A percentile compares a stretch with the other conserved stretches of the same genome.
Evolutionary conservation across 1,139 yeast genomes (phyloP).

Genomic region (Lodderomyces metapsilosis): DNA sequence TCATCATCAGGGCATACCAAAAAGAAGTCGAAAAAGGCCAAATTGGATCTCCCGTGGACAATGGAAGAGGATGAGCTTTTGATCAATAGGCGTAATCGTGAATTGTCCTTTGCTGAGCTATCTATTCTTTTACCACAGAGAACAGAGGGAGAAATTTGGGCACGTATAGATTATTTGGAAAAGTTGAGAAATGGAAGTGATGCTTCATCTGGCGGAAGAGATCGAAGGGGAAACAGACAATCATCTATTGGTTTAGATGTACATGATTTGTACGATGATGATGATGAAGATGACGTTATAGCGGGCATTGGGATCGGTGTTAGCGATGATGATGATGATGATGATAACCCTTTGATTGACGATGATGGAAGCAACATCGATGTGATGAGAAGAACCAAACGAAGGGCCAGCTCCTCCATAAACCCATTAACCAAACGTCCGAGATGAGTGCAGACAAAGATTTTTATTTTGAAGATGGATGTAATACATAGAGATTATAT

Average conservation of each 20-base stretch:
- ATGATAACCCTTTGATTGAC: slow-evolving; percentile 34
- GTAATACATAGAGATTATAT: neutral
- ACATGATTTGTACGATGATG: slow-evolving; percentile 42
- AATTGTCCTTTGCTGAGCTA: slow-evolving; percentile 70
- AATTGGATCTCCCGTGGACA: slow-evolving; percentile 47
- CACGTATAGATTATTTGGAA: slow-evolving; percentile 59
- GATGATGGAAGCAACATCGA: slow-evolving; percentile 33
- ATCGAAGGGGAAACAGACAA: slow-evolving; percentile 36
- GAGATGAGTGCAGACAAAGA: too few species aligned
- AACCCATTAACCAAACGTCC: slow-evolving; percentile 34
- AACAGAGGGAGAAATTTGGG: slow-evolving; percentile 71
- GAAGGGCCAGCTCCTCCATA: slow-evolving; percentile 46
- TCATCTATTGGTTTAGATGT: slow-evolving; percentile 45
- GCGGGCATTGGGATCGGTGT: slow-evolving; percentile 37
- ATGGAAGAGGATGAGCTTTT: slow-evolving; percentile 76
- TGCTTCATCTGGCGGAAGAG: slow-evolving; percentile 29
- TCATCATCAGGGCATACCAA: slow-evolving; percentile 3
- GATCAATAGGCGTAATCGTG: slow-evolving; percentile 54
- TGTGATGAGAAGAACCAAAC: slow-evolving; percentile 27
- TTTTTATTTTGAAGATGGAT: too few species aligned
- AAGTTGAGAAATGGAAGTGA: slow-evolving; percentile 45
- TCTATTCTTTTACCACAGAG: slow-evolving; percentile 70
- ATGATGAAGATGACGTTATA: slow-evolving; percentile 38
- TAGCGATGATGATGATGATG: slow-evolving; percentile 34
- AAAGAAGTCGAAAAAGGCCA: slow-evolving; percentile 18